Base-by-base conservation (phyloP, 108 stramenopile species). In the Nannochloropsis salina region DNA sequence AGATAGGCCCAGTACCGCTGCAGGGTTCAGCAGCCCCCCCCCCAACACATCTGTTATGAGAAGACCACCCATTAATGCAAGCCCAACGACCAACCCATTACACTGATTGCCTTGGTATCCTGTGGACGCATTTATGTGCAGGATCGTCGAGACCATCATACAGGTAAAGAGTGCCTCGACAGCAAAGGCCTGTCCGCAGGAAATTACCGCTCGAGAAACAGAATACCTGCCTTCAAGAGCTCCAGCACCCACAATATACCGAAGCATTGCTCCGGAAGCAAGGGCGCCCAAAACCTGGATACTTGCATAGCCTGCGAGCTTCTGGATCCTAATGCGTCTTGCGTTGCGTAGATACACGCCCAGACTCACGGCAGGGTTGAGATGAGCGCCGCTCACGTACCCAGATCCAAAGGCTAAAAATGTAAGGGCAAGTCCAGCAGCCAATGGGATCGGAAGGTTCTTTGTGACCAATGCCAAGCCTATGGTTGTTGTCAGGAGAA, bases 351-450 rank as follows among this genome's bases (percentile, higher is more conserved):
- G 61, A n/a, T 74, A 74, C 61, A 74, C 6, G 20, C 61, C 61
- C 61, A 74, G 61, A n/a, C 20, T 74, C 61, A 74, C 61, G 15
- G 61, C 61, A 4, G 61, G 61, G n/a, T 74, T 74, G 61, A 74
- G 20, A 74, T 74, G 61, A 1, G 61, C 61, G 61, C 61, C 61
- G n/a, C 61, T 74, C 61, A 74, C 61, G n/a, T 74, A 74, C 61
- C 61, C 61, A 2, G 61, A 74, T 74, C 61, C 61, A n/a, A 74
- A 74, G 20, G 61, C 61, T n/a, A 74, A n/a, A n/a, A 74, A 74
- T 15, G 61, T 74, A 15, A 74, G 15, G 61, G 20, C 15, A 74
- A 74, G 61, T n/a, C 61, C 61, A 2, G 61, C 61, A 4, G 61
- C 61, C 61, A 74, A 15, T n/a, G 61, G 61, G 2, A 6, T n/a